Evolutionary conservation across 805 yeast species (phyloP).

Genomic region (Sugiyamaella valdiviana): DNA sequence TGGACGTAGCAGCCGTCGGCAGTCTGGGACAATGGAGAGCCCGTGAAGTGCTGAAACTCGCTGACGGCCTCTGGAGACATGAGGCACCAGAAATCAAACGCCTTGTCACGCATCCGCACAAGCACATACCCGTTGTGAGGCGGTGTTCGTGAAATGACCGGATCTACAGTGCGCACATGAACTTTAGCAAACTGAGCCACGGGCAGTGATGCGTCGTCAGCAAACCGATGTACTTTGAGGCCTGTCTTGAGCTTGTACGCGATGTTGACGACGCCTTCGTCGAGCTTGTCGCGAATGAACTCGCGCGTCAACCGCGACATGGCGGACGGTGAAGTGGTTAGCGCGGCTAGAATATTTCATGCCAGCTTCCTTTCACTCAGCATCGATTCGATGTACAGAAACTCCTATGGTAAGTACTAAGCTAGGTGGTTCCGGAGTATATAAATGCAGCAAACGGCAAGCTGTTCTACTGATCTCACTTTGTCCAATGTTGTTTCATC

Average conservation of each 20-base stretch:
- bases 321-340: neutral
- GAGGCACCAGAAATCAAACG: conserved; percentile 4
- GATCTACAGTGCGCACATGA: neutral
- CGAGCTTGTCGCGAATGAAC: neutral
- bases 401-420: no score
- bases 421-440: no score
- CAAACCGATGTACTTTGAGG: neutral
- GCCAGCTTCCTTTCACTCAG: no score
- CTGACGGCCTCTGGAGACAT: neutral
- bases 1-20: neutral
- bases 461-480: neutral
- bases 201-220: neutral
- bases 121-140: conserved; percentile 7
- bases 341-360: neutral
- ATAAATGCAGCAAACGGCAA: neutral
- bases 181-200: neutral
- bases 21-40: neutral
- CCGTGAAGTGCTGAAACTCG: neutral
- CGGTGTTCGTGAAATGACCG: neutral
- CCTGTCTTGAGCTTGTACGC: neutral
- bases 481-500: neutral
- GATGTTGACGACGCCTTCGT: neutral
- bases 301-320: neutral
- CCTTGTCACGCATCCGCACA: conserved; percentile 3
- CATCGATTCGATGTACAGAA: no score